Conservation (phyloP, 805 yeast genomes). For the Osmozyma mogii region DNA sequence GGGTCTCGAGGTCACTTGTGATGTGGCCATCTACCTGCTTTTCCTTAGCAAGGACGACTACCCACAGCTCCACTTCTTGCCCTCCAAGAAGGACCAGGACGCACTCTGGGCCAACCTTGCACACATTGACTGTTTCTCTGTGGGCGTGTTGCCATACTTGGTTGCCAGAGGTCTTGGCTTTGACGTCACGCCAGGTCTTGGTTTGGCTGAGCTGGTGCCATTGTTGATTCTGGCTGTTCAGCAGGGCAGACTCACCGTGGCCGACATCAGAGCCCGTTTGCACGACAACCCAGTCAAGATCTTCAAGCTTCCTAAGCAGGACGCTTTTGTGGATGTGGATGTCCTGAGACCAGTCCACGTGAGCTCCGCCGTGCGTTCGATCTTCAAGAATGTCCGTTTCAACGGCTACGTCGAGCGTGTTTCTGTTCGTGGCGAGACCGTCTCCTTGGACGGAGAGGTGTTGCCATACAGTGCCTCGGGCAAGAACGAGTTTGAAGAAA, state of each 20-base stretch:
- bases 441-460: constrained; percentile 75
- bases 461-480: constrained; percentile 50
- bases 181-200: constrained; percentile 61
- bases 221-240: constrained; percentile 73
- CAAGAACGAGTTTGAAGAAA: constrained; percentile 38
- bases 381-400: constrained; percentile 43
- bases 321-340: constrained; percentile 73
- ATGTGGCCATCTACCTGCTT: constrained; percentile 72
- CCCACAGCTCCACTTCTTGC: constrained; percentile 65
- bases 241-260: constrained; percentile 62
- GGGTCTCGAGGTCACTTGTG: constrained; percentile 80
- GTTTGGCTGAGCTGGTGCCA: constrained; percentile 75
- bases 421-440: constrained; percentile 66
- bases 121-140: constrained; percentile 76
- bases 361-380: constrained; percentile 19
- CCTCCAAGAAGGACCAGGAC: constrained; percentile 71
- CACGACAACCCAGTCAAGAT: constrained; percentile 77
- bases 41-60: constrained; percentile 69
- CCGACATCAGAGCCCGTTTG: constrained; percentile 63
- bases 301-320: constrained; percentile 77
- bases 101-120: constrained; percentile 73
- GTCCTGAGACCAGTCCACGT: constrained; percentile 51
- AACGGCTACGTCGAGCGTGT: constrained; percentile 89
- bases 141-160: constrained; percentile 71
- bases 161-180: constrained; percentile 61